These are phyloP conservation scores for Echium plantagineum DNA, from an alignment of 257 asterid species.

Conservation along the genomic window DNA sequence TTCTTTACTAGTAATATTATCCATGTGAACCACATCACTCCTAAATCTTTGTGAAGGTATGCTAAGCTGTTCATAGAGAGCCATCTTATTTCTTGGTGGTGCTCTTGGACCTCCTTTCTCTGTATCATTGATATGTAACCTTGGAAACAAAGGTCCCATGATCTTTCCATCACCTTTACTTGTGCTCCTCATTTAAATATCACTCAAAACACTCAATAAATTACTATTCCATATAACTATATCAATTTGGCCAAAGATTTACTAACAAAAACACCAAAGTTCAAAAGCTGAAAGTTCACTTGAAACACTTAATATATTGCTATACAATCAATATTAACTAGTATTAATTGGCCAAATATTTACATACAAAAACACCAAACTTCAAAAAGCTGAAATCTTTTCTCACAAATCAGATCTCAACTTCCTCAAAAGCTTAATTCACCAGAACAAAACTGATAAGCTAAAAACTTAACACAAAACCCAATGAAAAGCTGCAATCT, in stretches of 20 bases:
- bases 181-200: slow-evolving; percentile 34
- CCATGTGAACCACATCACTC: slow-evolving; percentile 7
- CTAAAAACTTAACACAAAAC: not conserved
- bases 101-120: slow-evolving; percentile 40
- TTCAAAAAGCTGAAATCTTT: not conserved
- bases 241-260: too few species aligned
- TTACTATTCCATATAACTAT: too few species aligned
- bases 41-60: slow-evolving; percentile 70
- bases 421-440: not conserved
- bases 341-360: too few species aligned
- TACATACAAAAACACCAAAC: too few species aligned
- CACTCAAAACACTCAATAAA: slow-evolving; percentile 10
- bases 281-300: too few species aligned
- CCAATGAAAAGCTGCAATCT: too few species aligned
- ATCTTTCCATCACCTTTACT: slow-evolving; percentile 60
- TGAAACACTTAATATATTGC: too few species aligned
- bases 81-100: slow-evolving; percentile 99
- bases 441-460: too few species aligned
- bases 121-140: slow-evolving; percentile 79
- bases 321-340: too few species aligned
- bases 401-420: not conserved
- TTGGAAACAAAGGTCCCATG: slow-evolving; percentile 89
- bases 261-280: too few species aligned
- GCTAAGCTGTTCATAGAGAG: slow-evolving; percentile 86
- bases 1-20: slow-evolving; percentile 13